Evolutionary conservation across 371 early-diverging fungal species (phyloP).

Genomic region (Hamiltosporidium tvaerminnensis): DNA sequence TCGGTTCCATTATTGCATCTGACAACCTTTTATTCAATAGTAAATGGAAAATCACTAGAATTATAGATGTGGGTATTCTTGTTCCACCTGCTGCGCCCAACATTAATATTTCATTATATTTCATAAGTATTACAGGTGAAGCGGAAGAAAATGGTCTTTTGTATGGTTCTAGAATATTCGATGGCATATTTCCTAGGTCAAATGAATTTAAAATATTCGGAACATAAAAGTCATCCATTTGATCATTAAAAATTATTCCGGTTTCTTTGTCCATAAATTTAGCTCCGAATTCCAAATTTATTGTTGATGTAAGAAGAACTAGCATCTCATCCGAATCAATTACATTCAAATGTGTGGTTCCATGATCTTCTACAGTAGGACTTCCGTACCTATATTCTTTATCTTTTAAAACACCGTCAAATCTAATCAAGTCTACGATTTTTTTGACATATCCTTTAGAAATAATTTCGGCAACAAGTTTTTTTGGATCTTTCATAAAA

Average conservation of each 20-base stretch:
- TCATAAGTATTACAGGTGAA: conserved; percentile 67
- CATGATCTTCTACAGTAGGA: conserved; percentile 60
- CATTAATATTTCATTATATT: conserved; percentile 58
- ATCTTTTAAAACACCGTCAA: conserved; percentile 6
- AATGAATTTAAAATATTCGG: conserved; percentile 65
- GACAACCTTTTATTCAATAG: conserved; percentile 59
- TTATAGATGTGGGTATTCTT: conserved; percentile 67
- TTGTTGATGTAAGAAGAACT: conserved; percentile 73
- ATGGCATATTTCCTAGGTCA: conserved; percentile 63
- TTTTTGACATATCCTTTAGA: conserved; percentile 58
- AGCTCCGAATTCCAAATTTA: conserved; percentile 73
- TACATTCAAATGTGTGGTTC: conserved; percentile 84
- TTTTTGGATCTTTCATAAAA: conserved; percentile 36
- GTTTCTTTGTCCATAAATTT: conserved; percentile 70
- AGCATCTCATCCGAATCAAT: conserved; percentile 67
- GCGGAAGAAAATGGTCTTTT: conserved; percentile 80
- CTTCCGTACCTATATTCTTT: conserved; percentile 22
- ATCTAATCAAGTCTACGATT: conserved; percentile 53
- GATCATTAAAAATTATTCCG: conserved; percentile 85
- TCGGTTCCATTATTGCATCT: conserved; percentile 61
- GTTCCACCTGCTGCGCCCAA: conserved; percentile 84
- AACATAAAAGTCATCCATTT: conserved; percentile 91
- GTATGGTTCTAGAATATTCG: conserved; percentile 65
- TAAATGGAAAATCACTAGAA: conserved; percentile 63
- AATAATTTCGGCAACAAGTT: conserved; percentile 52